These are phyloP conservation scores for Trametes cingulata DNA, from an alignment of 768 basidiomycete species.

Conservation along the genomic window DNA sequence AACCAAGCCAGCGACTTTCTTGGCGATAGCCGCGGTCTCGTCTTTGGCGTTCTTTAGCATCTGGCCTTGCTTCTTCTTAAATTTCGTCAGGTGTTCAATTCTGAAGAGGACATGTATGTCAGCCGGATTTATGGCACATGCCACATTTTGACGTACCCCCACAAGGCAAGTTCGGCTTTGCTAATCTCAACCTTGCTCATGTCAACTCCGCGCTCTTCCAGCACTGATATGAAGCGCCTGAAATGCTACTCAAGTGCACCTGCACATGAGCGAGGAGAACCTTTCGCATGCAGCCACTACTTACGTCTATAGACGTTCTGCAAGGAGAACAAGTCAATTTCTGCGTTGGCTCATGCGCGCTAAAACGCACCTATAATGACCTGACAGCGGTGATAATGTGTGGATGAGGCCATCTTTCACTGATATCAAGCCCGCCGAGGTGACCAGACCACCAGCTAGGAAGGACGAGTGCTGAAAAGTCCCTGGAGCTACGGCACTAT, in stretches of 20 bases:
- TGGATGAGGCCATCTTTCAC: conserved; percentile 63
- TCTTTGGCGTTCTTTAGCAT: conserved; percentile 37
- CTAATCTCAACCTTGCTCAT: conserved; percentile 59
- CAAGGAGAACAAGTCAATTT: background rate
- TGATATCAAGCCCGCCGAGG: conserved; percentile 65
- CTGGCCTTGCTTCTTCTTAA: conserved; percentile 43
- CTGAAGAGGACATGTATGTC: conserved; percentile 29
- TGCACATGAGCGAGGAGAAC: background rate
- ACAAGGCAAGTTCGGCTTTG: conserved; percentile 59
- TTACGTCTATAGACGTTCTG: conserved; percentile 56
- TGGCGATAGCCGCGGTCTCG: conserved; percentile 29
- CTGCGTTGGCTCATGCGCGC: background rate
- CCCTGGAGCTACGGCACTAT: conserved; percentile 40
- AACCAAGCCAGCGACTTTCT: conserved; percentile 25
- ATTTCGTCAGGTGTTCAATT: conserved; percentile 47
- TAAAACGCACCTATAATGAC: conserved; percentile 51
- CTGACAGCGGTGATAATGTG: conserved; percentile 62
- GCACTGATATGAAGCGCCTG: conserved; percentile 51
- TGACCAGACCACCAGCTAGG: conserved; percentile 56
- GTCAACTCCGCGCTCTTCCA: conserved; percentile 56
- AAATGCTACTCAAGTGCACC: conserved; percentile 47
- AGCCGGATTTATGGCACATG: background rate
- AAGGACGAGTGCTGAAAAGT: conserved; percentile 70
- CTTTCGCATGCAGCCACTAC: background rate
- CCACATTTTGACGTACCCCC: conserved; percentile 42